A percentile compares a stretch with the other conserved stretches of the same genome.
Conservation (phyloP, 169 alveolate genomes). For the Eimeria falciformis region DNA sequence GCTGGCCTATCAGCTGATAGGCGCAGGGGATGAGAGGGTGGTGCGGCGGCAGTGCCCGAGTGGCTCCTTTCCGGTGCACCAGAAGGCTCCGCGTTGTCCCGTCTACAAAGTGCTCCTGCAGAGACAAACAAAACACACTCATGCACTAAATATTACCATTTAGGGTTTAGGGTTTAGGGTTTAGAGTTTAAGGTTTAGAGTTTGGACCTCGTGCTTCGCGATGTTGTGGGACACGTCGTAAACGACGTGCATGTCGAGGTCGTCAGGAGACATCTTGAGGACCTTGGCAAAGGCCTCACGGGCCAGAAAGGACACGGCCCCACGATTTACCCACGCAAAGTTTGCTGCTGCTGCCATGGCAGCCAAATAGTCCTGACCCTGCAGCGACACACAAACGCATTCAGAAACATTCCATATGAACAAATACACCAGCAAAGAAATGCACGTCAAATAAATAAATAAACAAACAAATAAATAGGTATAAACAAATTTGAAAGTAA, state of each 20-base stretch:
- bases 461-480: too few relatives aligned
- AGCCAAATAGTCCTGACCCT: slow-evolving; percentile 89
- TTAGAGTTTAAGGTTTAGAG: neutral
- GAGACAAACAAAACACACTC: neutral
- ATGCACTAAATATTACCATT: neutral
- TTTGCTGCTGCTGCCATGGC: slow-evolving; percentile 94
- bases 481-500: too few relatives aligned
- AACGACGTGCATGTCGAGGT: slow-evolving; percentile 93
- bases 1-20: slow-evolving; percentile 91
- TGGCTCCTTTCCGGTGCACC: slow-evolving; percentile 93
- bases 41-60: slow-evolving; percentile 93
- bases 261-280: slow-evolving; percentile 89
- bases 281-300: slow-evolving; percentile 86
- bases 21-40: slow-evolving; percentile 92
- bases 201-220: slow-evolving; percentile 89
- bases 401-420: too few relatives aligned
- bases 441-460: too few relatives aligned
- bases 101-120: slow-evolving; percentile 85
- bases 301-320: slow-evolving; percentile 82
- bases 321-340: slow-evolving; percentile 94
- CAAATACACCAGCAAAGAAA: neutral
- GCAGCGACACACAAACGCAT: neutral
- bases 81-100: slow-evolving; percentile 85
- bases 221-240: slow-evolving; percentile 93
- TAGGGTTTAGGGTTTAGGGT: neutral